Evolutionary conservation across 169 alveolate genomes (phyloP), one percentile per base, ranked within the genome.

Genomic region (Cryptosporidium xiaoi): DNA sequence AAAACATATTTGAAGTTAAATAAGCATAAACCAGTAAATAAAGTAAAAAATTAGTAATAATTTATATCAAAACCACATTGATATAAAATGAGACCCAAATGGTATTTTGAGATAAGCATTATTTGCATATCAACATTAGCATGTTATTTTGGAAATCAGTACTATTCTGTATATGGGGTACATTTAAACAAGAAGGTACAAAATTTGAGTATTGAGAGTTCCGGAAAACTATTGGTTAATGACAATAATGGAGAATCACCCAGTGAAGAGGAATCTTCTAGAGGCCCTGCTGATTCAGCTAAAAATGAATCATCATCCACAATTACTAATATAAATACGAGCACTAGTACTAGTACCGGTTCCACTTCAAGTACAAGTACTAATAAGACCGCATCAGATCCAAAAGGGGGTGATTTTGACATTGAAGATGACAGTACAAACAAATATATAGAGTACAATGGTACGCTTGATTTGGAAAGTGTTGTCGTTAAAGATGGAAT

Each of bases 131-230:
- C 48, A 40, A 40, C 48, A 3, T 3, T 40, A 40, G 0, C 10
- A 40, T 40, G 4, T 40, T 6, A 8, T 8, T 8, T 40, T 40
- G 48, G 10, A 40, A 40, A 40, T 8, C 4, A 40, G 48, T 6
- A 40, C 48, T 40, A 8, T 40, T 40, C 10, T 40, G 48, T 40
- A 6, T 8, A 40, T 40, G 48, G 48, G 48, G 40, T 69, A 33
- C 83, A 69, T 18, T 51, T 69, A 8, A 69, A 69, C 44, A 69
- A 46, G 40, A 66, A 69, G 2, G 31, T 69, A 18, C 83, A 69
- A 24, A 69, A 69, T 69, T 69, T 69, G 55, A 69, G 83, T 55
- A 69, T 69, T 69, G 83, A 69, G 15, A 69, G 83, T 34, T 34
- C 33, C 18, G 83, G 83, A 7, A 53, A 69, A 66, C 16, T 24